Evolutionary conservation across 345 rosid genomes (phyloP).

Genomic region (Populus alba): DNA sequence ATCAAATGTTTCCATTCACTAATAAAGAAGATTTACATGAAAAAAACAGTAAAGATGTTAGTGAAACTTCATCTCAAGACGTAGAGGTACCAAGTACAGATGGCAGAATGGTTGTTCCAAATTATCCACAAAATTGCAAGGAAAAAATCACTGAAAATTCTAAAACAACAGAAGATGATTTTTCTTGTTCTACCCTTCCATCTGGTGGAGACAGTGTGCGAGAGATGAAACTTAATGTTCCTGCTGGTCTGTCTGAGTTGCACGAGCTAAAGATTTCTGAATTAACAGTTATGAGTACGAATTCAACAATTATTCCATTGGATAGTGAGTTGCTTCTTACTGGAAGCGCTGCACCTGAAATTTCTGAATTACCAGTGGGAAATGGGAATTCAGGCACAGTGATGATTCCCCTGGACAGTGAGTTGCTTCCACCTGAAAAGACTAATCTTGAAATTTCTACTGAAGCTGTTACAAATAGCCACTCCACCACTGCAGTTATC

Average conservation of each 20-base stretch:
- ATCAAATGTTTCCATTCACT: conserved; percentile 11
- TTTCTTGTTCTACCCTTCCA: conserved; percentile 15
- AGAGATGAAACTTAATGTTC: conserved; percentile 22
- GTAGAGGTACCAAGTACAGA: conserved; percentile 17
- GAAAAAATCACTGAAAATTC: conserved; percentile 19
- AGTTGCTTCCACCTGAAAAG: conserved; percentile 4
- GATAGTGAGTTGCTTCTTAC: neutral
- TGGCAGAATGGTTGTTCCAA: conserved; percentile 15
- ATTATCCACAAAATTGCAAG: conserved; percentile 28
- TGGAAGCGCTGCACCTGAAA: neutral
- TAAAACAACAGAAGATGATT: conserved; percentile 18
- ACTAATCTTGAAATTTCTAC: conserved; percentile 2
- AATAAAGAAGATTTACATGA: conserved; percentile 24
- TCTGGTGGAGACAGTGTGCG: conserved; percentile 28
- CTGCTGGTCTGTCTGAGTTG: conserved; percentile 7
- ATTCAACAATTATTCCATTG: neutral
- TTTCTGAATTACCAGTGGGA: conserved; percentile 1
- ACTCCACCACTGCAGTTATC: conserved; percentile 8
- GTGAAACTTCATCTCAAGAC: conserved; percentile 24
- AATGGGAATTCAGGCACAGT: conserved; percentile 2
- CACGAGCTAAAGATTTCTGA: conserved; percentile 5
- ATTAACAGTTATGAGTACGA: neutral
- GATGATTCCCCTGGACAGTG: conserved; percentile 2
- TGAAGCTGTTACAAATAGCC: conserved; percentile 16
- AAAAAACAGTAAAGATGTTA: conserved; percentile 27